Evolutionary conservation across 2,329 filamentous ascomycete genomes (phyloP), one percentile per base, ranked within the genome.

Genomic region (Pseudonectria buxi): DNA sequence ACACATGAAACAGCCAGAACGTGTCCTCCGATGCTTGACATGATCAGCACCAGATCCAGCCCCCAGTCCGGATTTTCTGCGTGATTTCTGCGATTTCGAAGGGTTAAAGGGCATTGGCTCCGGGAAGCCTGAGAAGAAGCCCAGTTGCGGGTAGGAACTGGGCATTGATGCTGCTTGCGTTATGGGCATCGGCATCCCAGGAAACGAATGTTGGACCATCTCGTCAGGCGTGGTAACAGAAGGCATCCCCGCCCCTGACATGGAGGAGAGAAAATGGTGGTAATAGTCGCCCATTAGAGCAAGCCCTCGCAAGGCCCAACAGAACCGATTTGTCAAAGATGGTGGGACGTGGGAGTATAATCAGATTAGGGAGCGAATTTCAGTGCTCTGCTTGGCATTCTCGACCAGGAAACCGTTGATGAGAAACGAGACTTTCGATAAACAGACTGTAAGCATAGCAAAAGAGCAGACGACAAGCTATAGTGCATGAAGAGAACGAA

Each of bases 1-100:
- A 62, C 92, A 98, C 30, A 89, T 96, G 46, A 72, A 95, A 64
- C 92, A 98, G 18, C 92, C 92, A 45, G 88, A 95, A 50, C 92
- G 76, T 28, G 92, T 96, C 49, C 92, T 79, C 43, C 89, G 83
- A 59, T 96, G 90, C 62, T 96, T 96, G 48, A 94, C 83, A 54
- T 84, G 81, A 43, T 94, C 59, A 26, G 47, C 28, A 14, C 53
- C 85, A 31, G 67, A 44, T 3, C 68, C 70, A 3, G 65, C 56
- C 1, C 47, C 53, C 22, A 49, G 41, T 7, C 44, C 49, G 13
- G 72, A 73, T 45, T 75, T 76, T 37, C 72, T 67, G 33, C 73
- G 65, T 43, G 59, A 64, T 49, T 72, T 67, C 32, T 69, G 64
- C 10, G 66, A 46, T 48, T 74, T 74, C 12, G 68, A 57, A 2